Base-by-base conservation (phyloP, 495 filamentous ascomycete species). In the Neurospora discreta region DNA sequence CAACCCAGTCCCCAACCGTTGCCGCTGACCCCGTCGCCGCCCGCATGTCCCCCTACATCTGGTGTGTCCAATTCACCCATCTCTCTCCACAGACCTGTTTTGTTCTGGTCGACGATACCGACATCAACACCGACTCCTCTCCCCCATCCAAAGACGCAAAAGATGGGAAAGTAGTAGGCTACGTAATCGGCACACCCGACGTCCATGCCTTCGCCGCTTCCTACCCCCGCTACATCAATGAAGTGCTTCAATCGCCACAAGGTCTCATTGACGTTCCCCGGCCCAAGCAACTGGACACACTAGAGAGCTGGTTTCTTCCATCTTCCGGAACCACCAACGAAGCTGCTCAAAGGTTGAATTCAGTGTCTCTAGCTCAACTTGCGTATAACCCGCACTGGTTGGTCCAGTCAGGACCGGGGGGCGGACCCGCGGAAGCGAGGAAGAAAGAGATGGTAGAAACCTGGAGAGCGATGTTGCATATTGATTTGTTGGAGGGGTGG, bases 41-140 rank as follows among this genome's bases (percentile, higher is more conserved):
- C 60, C 65, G 74, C 52, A 74, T 82, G 43, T 75, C 81, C 7
- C 82, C 82, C 18, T 84, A 84, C 75, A 73, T 83, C 75, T 84
- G 82, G 82, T 82, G 81, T 16, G 81, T 83, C 52, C 82, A 76
- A 8, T 84, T 81, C 77, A 83, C 81, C 36, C 75, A 77, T 70
- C 79, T 84, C 71, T 79, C 70, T 46, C 82, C 82, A 1, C 23
- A 52, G 1, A 74, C 74, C 71, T 80, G 79, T 77, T 78, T 82
- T 73, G 77, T 84, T 8, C 78, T 84, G 5, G 81, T 82, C 76
- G 80, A 82, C 72, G 82, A 81, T 41, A 40, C 71, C 5, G 81
- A 81, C 39, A 40, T n/a, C 20, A 23, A 23, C 42, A 43, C 42
- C 20, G 10, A 26, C n/a, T 20, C 9, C 20, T 52, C 44, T 23